A percentile compares a stretch with the other conserved stretches of the same genome.
Conservation (phyloP, 768 basidiomycete genomes). For the Chalciporus pseudorubinellus region DNA sequence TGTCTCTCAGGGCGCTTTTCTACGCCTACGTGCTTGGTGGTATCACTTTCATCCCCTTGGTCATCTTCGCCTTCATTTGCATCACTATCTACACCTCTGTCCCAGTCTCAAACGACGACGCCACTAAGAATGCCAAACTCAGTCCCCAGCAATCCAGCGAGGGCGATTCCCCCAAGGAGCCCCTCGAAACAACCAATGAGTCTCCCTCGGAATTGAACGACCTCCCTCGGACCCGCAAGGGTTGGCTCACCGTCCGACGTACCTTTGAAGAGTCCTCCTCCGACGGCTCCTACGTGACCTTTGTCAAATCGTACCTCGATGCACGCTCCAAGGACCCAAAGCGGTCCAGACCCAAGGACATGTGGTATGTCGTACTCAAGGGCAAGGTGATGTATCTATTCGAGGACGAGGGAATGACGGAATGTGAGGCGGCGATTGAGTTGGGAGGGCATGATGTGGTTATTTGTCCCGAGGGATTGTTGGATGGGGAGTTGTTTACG, state of each 20-base stretch:
- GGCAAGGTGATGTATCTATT: conserved; percentile 89
- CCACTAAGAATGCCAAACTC: conserved; percentile 38
- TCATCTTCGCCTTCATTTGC: conserved; percentile 56
- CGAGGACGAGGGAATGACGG: conserved; percentile 87
- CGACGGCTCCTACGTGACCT: conserved; percentile 73
- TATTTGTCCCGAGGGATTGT: conserved; percentile 69
- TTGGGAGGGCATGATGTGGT: conserved; percentile 74
- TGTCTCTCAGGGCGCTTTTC: conserved; percentile 69
- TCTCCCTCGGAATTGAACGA: conserved; percentile 44
- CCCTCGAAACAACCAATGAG: conserved; percentile 25
- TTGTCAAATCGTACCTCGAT: conserved; percentile 78
- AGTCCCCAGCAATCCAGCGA: conserved; percentile 12
- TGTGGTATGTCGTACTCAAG: conserved; percentile 92
- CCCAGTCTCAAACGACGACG: conserved; percentile 62
- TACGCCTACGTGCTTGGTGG: conserved; percentile 91
- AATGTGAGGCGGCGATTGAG: conserved; percentile 90
- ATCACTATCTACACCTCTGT: conserved; percentile 80
- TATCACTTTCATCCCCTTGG: conserved; percentile 82
- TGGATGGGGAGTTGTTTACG: conserved; percentile 88
- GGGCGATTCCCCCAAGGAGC: conserved; percentile 28
- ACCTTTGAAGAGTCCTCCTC: conserved; percentile 66
- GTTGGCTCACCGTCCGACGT: conserved; percentile 80
- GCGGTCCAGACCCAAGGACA: conserved; percentile 81
- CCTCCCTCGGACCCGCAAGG: conserved; percentile 63
- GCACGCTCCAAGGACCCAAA: conserved; percentile 83